These are phyloP conservation scores for Trichophyton rubrum DNA, from an alignment of 2,329 filamentous ascomycete genomes.

Conservation along the genomic window DNA sequence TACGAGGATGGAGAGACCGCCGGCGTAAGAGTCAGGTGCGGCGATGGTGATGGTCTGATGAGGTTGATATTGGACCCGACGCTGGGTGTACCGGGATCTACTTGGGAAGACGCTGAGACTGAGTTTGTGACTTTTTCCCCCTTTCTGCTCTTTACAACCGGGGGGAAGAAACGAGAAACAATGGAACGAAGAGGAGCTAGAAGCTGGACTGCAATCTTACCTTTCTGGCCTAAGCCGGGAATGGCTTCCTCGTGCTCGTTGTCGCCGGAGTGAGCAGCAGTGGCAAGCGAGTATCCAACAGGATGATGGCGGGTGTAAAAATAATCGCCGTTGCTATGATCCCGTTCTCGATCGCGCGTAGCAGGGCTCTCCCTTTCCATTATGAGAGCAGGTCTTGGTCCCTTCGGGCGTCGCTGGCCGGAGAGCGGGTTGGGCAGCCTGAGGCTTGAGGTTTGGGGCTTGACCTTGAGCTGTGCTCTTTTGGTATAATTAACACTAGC, in stretches of 20 bases:
- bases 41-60: not conserved
- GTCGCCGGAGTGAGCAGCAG: not conserved
- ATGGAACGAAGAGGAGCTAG: not conserved
- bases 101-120: not conserved
- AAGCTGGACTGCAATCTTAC: not conserved
- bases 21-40: not conserved
- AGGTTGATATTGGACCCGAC: not conserved
- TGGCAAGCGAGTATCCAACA: not conserved
- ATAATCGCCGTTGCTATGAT: not conserved
- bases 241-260: not conserved
- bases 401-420: not conserved
- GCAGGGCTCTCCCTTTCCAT: constrained; percentile 3
- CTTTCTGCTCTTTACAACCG: not conserved
- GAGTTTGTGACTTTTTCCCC: not conserved
- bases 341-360: not conserved
- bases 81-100: not conserved
- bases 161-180: not conserved
- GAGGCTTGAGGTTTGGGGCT: constrained; percentile 2
- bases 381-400: not conserved
- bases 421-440: not conserved
- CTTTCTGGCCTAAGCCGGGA: not conserved
- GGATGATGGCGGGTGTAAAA: constrained; percentile 1
- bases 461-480: not conserved
- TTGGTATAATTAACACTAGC: not conserved
- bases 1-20: constrained; percentile 7